These are phyloP conservation scores for Cryptococcus sp. DNA, from an alignment of 1,284 basidiomycete genomes.

Conservation along the genomic window DNA sequence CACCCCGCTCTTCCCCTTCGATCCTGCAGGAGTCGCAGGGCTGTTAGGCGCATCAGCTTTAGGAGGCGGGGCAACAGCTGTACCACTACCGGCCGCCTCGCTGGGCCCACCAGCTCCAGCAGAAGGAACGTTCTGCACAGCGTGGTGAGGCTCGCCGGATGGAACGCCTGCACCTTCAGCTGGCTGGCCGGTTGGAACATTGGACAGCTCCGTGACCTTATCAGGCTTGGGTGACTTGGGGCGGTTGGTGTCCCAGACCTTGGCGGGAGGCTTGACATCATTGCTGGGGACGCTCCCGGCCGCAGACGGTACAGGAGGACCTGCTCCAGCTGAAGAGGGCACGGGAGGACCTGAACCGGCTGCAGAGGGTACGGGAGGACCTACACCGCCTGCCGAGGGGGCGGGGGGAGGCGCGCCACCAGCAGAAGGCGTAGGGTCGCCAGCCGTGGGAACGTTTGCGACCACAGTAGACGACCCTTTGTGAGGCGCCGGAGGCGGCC, in stretches of 20 bases:
- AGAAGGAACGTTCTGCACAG: constrained; percentile 14
- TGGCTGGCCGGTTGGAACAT: constrained; percentile 6
- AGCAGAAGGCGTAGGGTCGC: background rate
- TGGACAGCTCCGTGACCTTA: constrained; percentile 5
- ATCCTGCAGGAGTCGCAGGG: background rate
- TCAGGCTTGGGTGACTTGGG: constrained; percentile 14
- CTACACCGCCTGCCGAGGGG: background rate
- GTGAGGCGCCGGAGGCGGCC: background rate
- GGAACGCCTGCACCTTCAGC: constrained; percentile 1
- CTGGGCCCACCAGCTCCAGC: background rate
- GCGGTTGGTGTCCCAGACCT: constrained; percentile 38
- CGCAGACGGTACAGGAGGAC: constrained; percentile 2
- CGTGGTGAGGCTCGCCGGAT: constrained; percentile 2
- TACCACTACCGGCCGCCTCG: background rate
- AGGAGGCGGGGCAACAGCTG: constrained; percentile 2
- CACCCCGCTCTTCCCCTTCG: constrained; percentile 21
- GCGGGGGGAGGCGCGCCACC: background rate
- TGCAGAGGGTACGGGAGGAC: constrained; percentile 3
- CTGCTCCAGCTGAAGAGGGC: background rate
- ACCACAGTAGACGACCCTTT: background rate
- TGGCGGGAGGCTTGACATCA: constrained; percentile 8
- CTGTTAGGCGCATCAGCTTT: background rate
- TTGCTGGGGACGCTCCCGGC: constrained; percentile 13
- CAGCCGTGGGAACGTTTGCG: background rate
- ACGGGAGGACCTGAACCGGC: background rate